A percentile compares a stretch with the other conserved stretches of the same genome.
These are phyloP conservation scores for Neurospora hispaniola DNA, from an alignment of 495 filamentous ascomycete genomes.

Conservation along the genomic window DNA sequence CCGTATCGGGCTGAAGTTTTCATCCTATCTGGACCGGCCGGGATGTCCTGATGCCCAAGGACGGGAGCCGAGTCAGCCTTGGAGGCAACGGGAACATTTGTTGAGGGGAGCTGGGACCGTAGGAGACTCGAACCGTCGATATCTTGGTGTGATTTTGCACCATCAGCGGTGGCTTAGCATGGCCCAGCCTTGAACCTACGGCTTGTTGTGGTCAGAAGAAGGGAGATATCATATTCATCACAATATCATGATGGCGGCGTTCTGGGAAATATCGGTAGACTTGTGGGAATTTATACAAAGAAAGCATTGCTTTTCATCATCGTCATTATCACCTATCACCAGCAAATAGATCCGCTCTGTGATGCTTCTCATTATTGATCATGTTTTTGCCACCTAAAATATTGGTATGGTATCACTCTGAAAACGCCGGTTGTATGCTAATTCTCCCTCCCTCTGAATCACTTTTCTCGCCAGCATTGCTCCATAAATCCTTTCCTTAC, in stretches of 20 bases:
- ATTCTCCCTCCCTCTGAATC: neutral
- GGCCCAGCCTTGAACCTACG: neutral
- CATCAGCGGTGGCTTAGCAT: neutral
- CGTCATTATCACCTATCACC: neutral
- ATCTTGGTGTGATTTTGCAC: neutral
- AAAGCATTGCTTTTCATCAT: neutral
- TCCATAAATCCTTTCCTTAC: neutral
- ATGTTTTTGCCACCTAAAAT: neutral
- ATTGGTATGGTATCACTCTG: neutral
- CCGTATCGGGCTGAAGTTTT: neutral
- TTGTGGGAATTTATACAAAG: neutral
- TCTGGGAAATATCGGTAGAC: neutral
- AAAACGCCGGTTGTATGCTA: neutral
- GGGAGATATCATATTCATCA: neutral
- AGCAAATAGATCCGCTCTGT: neutral
- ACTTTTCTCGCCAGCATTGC: neutral
- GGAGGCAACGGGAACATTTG: neutral
- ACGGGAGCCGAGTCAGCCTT: neutral
- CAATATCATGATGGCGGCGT: neutral
- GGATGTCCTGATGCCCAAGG: neutral
- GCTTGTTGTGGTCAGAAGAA: neutral
- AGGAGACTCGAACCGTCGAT: neutral
- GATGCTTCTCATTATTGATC: neutral
- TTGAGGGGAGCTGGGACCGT: neutral
- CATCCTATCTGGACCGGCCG: neutral